Evolutionary conservation across 345 rosid genomes (phyloP), one percentile per base, ranked within the genome.

Genomic region (Bretschneidera sinensis): DNA sequence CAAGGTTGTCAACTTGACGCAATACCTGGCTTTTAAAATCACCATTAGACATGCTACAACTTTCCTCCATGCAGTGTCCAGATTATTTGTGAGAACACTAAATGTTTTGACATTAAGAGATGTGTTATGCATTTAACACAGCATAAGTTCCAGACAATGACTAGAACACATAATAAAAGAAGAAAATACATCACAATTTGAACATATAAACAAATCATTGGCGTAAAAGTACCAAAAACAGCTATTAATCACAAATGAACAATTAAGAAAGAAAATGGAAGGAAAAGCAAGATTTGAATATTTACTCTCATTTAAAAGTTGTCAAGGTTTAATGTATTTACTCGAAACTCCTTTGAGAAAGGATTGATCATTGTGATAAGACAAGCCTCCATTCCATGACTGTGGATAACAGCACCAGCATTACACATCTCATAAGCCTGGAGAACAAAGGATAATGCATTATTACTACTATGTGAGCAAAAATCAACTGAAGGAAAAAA

Each of bases 331-430:
- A 43, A 31, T 23, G 47, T 25, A 67, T 67, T n/a, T 70, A 79
- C 83, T 55, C 65, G 66, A 21, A 79, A 76, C 60, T 73, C 81
- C 56, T 67, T 79, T 19, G 68, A 71, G 24, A 55, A 64, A 18
- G 81, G 84, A 49, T 71, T 69, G 43, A 76, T 55, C 79, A 79
- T 73, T 54, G 84, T 79, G 18, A 60, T 79, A 24, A 79, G 76
- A 57, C 84, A 79, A 54, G 77, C 73, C 51, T 74, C 77, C 20
- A 79, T 62, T 52, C 79, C 84, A 66, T 74, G 81, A 59, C 84
- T 76, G 67, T 74, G 81, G 60, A 76, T 71, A 47, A 79, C 79
- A 52, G 77, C 77, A 51, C 84, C 81, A 48, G 81, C 79, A 62
- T 74, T 55, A 49, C 81, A 64, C 73, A 65, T 68, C 6, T 71